These are phyloP conservation scores for Populus pruinosa DNA, from an alignment of 345 rosid genomes.

Conservation along the genomic window DNA sequence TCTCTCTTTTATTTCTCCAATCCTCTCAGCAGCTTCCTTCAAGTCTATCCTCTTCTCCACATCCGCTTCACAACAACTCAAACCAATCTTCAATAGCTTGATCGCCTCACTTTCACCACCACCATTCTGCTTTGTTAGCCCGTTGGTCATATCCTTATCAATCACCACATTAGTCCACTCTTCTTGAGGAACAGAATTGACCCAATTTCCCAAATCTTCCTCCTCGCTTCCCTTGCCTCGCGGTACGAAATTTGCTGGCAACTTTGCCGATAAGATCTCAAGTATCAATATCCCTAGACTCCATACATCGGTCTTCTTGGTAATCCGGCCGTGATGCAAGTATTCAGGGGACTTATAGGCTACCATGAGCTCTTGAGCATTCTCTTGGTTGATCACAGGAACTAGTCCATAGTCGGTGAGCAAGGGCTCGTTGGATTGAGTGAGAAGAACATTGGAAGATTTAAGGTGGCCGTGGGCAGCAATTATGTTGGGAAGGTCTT, in stretches of 20 bases:
- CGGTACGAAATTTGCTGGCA: constrained; percentile 53
- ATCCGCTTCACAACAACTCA: constrained; percentile 63
- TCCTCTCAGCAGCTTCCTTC: constrained; percentile 57
- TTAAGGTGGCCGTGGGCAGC: constrained; percentile 90
- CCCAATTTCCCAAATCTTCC: constrained; percentile 55
- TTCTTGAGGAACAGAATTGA: constrained; percentile 26
- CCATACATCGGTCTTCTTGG: constrained; percentile 92
- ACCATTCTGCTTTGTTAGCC: neutral
- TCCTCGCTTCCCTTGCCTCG: constrained; percentile 35
- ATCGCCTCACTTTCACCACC: constrained; percentile 42
- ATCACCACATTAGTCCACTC: constrained; percentile 37
- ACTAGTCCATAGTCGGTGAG: constrained; percentile 66
- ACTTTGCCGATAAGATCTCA: constrained; percentile 66
- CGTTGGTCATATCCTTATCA: constrained; percentile 50
- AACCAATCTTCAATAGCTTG: constrained; percentile 58
- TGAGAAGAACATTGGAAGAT: constrained; percentile 77
- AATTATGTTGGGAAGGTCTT: constrained; percentile 63
- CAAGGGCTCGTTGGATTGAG: constrained; percentile 49
- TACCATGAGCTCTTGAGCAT: constrained; percentile 71
- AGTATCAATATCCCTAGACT: constrained; percentile 67
- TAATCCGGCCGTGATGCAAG: constrained; percentile 50
- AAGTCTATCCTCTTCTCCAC: constrained; percentile 76
- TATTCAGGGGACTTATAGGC: constrained; percentile 90
- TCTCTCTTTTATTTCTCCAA: constrained; percentile 55
- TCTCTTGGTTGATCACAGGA: constrained; percentile 78